phyloP scores from a whole-genome alignment of 257 asterid genomes.

The Solanum chmielewskii region DNA sequence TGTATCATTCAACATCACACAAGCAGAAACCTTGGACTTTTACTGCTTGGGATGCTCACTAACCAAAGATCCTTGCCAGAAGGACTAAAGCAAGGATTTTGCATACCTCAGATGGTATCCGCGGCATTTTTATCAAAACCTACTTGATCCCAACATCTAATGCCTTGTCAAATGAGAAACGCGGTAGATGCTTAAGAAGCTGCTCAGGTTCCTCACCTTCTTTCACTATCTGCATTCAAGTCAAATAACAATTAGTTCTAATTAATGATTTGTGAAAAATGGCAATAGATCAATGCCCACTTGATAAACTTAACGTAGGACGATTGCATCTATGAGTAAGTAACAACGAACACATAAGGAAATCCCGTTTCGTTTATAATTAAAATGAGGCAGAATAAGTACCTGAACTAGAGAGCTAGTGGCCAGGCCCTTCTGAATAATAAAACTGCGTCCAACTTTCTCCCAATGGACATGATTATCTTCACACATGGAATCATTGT shows the following conservation, averaged over 20 bases:
- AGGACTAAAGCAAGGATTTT: not conserved
- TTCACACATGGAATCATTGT: slow-evolving; percentile 8
- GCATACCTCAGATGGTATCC: not conserved
- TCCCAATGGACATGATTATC: slow-evolving; percentile 18
- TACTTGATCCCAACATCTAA: slow-evolving; percentile 20
- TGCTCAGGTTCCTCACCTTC: slow-evolving; percentile 41
- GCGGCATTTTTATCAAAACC: not conserved
- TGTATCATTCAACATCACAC: slow-evolving; percentile 17
- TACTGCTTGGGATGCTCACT: slow-evolving; percentile 35
- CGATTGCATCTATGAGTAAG: not conserved
- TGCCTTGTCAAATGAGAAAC: slow-evolving; percentile 23
- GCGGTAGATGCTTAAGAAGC: slow-evolving; percentile 27
- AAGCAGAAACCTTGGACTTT: slow-evolving; percentile 19
- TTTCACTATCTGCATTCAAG: slow-evolving; percentile 29
- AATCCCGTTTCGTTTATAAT: not conserved
- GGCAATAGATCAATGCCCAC: not conserved
- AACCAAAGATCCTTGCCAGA: not conserved
- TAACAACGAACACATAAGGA: not conserved
- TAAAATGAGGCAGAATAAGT: not conserved
- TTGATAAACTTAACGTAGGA: not conserved
- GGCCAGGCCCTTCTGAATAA: slow-evolving; percentile 34
- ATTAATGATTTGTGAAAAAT: not conserved
- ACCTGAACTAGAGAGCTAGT: slow-evolving; percentile 29
- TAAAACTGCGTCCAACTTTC: slow-evolving; percentile 21
- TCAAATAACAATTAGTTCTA: not conserved